Evolutionary conservation across 1,284 basidiomycete species (phyloP).

Genomic region (Pulveroboletus sp.): DNA sequence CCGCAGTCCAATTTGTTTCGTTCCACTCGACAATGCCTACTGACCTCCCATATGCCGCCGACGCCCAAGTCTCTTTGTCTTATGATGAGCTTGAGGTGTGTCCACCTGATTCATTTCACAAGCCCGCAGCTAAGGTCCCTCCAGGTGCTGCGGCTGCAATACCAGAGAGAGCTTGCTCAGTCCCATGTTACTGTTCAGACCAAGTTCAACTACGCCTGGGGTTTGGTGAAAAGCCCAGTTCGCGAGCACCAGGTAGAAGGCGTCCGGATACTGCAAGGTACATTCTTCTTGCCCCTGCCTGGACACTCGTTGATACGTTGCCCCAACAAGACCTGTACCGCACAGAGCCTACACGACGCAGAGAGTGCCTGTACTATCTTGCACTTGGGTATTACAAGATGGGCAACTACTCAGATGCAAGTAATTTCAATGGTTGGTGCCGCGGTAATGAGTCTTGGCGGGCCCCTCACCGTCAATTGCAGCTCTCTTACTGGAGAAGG

Average conservation of each 20-base stretch:
- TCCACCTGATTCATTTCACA: neutral
- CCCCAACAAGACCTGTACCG: slow-evolving; percentile 78
- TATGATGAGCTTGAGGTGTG: slow-evolving; percentile 87
- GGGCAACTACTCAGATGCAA: slow-evolving; percentile 92
- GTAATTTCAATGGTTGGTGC: slow-evolving; percentile 84
- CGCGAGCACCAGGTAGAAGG: slow-evolving; percentile 87
- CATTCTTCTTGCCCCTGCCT: neutral
- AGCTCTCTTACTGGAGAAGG: slow-evolving; percentile 90
- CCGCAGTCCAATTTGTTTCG: slow-evolving; percentile 11
- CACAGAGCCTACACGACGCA: slow-evolving; percentile 78
- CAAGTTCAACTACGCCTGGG: slow-evolving; percentile 98
- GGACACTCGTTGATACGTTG: slow-evolving; percentile 4
- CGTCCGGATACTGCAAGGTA: slow-evolving; percentile 88
- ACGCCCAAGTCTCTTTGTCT: slow-evolving; percentile 85
- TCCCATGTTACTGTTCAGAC: slow-evolving; percentile 92
- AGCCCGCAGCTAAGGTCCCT: slow-evolving; percentile 3
- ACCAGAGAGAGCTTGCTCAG: slow-evolving; percentile 82
- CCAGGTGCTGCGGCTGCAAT: slow-evolving; percentile 82
- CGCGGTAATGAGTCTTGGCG: neutral
- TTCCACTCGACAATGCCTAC: slow-evolving; percentile 50
- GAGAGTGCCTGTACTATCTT: slow-evolving; percentile 97
- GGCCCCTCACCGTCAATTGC: slow-evolving; percentile 5
- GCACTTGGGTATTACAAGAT: slow-evolving; percentile 97
- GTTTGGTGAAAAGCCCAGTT: slow-evolving; percentile 85
- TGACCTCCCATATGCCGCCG: slow-evolving; percentile 94